phyloP scores from a whole-genome alignment of 2,329 filamentous ascomycete genomes.

The Magnaporthiopsis rhizophila region DNA sequence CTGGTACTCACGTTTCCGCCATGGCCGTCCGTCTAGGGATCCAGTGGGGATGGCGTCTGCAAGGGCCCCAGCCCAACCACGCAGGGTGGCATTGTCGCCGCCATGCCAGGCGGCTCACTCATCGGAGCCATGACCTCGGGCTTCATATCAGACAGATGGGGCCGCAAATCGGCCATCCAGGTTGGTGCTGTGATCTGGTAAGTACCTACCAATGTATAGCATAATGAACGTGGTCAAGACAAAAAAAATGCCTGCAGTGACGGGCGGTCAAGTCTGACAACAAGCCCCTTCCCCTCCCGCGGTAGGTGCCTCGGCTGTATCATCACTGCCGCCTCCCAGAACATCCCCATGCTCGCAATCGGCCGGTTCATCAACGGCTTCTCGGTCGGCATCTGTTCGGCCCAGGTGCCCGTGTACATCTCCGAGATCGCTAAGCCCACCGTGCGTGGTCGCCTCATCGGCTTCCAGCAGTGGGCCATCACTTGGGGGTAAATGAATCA shows the following conservation, averaged over 20 bases:
- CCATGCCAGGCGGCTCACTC: constrained; percentile 66
- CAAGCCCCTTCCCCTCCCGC: background rate
- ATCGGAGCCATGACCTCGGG: constrained; percentile 54
- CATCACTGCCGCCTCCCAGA: constrained; percentile 35
- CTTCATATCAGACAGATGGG: constrained; percentile 46
- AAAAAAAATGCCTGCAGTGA: constrained; percentile 20
- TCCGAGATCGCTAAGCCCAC: constrained; percentile 51
- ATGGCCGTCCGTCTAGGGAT: constrained; percentile 13
- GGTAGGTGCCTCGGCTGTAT: constrained; percentile 39
- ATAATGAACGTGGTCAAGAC: too few species aligned
- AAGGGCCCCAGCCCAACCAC: constrained; percentile 40
- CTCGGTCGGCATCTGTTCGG: constrained; percentile 63
- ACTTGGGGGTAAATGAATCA: constrained; percentile 25
- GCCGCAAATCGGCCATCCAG: constrained; percentile 41
- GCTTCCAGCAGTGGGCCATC: constrained; percentile 37
- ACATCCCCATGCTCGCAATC: constrained; percentile 52
- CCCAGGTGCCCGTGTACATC: constrained; percentile 65
- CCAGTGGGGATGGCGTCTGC: constrained; percentile 30
- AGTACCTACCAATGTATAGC: background rate
- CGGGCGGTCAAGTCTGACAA: background rate
- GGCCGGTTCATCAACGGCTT: constrained; percentile 66
- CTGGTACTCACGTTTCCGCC: background rate
- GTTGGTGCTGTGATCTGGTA: constrained; percentile 40
- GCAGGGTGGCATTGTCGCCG: constrained; percentile 59
- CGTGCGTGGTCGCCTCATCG: constrained; percentile 33